These are phyloP conservation scores for Calonectria pauciramosa DNA, from an alignment of 2,329 filamentous ascomycete genomes.

Conservation along the genomic window DNA sequence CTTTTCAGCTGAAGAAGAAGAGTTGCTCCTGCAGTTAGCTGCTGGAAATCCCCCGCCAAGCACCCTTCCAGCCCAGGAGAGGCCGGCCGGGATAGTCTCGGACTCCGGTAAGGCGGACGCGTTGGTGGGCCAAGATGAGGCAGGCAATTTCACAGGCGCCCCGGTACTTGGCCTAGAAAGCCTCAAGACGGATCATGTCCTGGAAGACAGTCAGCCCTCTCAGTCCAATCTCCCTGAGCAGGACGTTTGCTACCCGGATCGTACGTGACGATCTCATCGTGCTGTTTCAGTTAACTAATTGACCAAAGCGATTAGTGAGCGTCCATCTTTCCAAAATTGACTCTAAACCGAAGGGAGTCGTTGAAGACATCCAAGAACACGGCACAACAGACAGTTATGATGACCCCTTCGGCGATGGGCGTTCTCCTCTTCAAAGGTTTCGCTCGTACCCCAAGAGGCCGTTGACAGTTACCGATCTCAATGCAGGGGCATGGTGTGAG, in stretches of 20 bases:
- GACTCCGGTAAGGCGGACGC: conserved; percentile 37
- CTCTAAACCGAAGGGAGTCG: conserved; percentile 25
- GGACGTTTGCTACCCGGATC: conserved; percentile 63
- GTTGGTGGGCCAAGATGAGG: conserved; percentile 23
- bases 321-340: conserved; percentile 52
- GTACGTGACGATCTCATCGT: conserved; percentile 56
- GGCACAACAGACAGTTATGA: conserved; percentile 23
- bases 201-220: neutral
- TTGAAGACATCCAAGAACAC: conserved; percentile 27
- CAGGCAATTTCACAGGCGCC: neutral
- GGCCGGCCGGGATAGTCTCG: conserved; percentile 38
- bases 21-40: conserved; percentile 55
- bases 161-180: conserved; percentile 14
- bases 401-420: conserved; percentile 48
- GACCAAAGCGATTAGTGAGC: conserved; percentile 76
- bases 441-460: conserved; percentile 82
- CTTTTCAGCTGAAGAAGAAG: conserved; percentile 60
- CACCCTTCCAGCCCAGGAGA: conserved; percentile 26
- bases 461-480: conserved; percentile 88
- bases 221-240: conserved; percentile 31
- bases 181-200: neutral
- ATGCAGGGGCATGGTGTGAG: conserved; percentile 95
- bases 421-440: conserved; percentile 81
- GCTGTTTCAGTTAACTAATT: conserved; percentile 64
- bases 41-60: conserved; percentile 34